Evolutionary conservation across 1,139 yeast species (phyloP), one percentile per base, ranked within the genome.

Genomic region (Yamadazyma oceani): DNA sequence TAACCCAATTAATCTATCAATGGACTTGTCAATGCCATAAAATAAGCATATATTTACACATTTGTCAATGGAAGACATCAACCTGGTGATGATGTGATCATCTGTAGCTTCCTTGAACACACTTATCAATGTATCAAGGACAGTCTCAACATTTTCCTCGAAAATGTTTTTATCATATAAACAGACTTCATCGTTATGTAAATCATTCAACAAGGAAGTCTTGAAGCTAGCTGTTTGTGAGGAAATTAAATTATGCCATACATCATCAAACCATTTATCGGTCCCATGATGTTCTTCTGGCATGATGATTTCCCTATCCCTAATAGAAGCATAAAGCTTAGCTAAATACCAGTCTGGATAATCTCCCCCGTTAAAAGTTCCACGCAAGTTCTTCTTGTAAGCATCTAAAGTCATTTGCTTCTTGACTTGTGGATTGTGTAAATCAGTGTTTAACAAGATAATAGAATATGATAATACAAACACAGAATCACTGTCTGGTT

Each of bases 221-320:
- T 31, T 22, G 3, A 26, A 21, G 9, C 16, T 27, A 17, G 35
- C 31, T 8, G 54, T 53, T 46, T 70, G 78, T 52, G 80, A 58
- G 2, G 88, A 77, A 37, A 90, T 78, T 47, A 88, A 64, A 45
- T 86, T 85, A 51, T 85, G 85, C 99, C 99, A 94, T 13, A 85
- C 81, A 54, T 86, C 92, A 55, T 90, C 97, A 62, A 90, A 92
- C 81, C 96, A 85, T 54, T 85, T 89, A 32, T 81, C 82, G 2
- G 85, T 77, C 28, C 88, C 89, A 54, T 84, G 89, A 53, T 90
- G 97, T 56, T 94, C 99, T 52, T 92, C 98, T 0, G 98, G 97
- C 90, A 94, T 87, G 38, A 94, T 88, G 45, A 92, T 92, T 60
- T 94, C 99, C 37, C 86, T 78, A 39, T 84, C 88, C 46, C 79